Base-by-base conservation (phyloP, 768 basidiomycete genomes). In the Tulasnella sp. region DNA sequence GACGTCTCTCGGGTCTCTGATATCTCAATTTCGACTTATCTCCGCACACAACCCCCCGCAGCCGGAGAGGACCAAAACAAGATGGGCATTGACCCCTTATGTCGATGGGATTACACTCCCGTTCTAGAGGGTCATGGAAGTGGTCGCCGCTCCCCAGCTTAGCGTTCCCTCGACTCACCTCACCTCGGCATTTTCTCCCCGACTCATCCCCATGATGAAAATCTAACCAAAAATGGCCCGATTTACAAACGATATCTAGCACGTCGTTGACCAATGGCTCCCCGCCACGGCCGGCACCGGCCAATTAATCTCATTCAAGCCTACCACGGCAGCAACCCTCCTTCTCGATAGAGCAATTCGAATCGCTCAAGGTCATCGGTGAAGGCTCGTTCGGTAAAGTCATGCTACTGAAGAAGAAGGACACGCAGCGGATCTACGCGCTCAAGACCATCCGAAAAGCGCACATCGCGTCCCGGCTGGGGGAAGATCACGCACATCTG, bases 331-430 rank as follows among this genome's bases (percentile, higher is more conserved):
- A 14, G 14, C 2, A 84, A 88, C 93, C 46, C 9, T 46, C 46
- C 4, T 89, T 99, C 73, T 95, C 96, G n/a, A 98, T 98, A 84
- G 97, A 99, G 83, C 93, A 93, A 4, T 99, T 99, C 84, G 97
- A 99, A 81, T 88, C 99, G 75, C 93, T 99, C 84, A 98, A 97
- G 85, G 97, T 99, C 72, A 98, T 99, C 81, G 97, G 97, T 31
- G 98, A 98, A 86, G 97, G 98, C 16, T 94, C 92, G 81, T 99
- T 99, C 84, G 97, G 98, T 22, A 99, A 99, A 87, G 88, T 88
- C 83, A 99, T 99, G 98, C 97, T 99, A 90, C 98, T 99, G 60
- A 93, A 96, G 77, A 99, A 99, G 88, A 97, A 98, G 88, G 96
- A 99, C 86, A 99, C 98, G 1, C 91, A 95, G 83, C 95, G 98